These are phyloP conservation scores for Aspergillus transmontanensis DNA, from an alignment of 2,329 filamentous ascomycete species.

Conservation along the genomic window DNA sequence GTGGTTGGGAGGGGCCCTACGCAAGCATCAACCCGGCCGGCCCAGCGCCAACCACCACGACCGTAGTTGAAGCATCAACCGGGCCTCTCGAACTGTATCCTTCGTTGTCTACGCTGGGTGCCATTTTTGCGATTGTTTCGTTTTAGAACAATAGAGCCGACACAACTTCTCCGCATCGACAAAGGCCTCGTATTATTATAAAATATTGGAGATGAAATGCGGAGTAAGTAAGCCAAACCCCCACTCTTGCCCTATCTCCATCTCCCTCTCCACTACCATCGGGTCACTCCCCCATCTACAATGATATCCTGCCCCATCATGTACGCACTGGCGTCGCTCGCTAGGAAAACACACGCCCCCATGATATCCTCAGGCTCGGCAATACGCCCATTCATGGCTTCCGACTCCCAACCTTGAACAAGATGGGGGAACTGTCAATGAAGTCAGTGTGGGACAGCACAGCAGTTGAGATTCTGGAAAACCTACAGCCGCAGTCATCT, in stretches of 20 bases:
- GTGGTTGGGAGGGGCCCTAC: not conserved
- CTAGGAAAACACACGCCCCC: slow-evolving; percentile 52
- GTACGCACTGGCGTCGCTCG: slow-evolving; percentile 51
- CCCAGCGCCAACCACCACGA: not conserved
- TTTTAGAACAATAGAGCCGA: not conserved
- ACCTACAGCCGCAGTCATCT: not conserved
- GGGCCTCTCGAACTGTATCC: not conserved
- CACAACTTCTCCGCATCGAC: not conserved
- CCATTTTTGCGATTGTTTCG: not conserved
- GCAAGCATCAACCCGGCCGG: not conserved
- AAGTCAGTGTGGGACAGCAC: not conserved
- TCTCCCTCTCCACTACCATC: slow-evolving; percentile 34
- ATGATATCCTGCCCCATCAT: slow-evolving; percentile 51
- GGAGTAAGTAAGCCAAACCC: slow-evolving; percentile 22
- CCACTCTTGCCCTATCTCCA: slow-evolving; percentile 30
- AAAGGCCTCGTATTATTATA: not conserved
- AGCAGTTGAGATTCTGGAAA: not conserved
- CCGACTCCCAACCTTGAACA: not conserved
- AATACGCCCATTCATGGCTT: not conserved
- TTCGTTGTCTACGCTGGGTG: not conserved
- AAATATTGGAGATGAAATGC: not conserved
- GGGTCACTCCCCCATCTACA: slow-evolving; percentile 48
- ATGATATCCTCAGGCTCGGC: slow-evolving; percentile 22
- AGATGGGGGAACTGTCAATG: not conserved
- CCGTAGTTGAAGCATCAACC: not conserved